These are phyloP conservation scores for Mycena galericulata DNA, from an alignment of 768 basidiomycete genomes.

Conservation along the genomic window DNA sequence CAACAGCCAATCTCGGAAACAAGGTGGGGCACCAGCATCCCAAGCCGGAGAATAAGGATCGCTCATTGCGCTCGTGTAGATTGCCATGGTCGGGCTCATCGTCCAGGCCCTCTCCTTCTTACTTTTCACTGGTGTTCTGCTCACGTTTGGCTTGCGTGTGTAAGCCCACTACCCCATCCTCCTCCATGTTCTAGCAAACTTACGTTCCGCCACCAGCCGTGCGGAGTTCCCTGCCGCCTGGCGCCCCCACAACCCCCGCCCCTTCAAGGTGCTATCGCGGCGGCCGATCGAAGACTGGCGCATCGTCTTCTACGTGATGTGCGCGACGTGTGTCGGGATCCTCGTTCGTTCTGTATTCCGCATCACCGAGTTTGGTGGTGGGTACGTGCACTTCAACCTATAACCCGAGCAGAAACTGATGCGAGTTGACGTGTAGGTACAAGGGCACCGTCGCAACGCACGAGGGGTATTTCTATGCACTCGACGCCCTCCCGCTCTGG, in stretches of 20 bases:
- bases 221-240: conserved; percentile 15
- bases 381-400: conserved; percentile 41
- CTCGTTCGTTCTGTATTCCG: conserved; percentile 66
- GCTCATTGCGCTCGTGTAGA: conserved; percentile 33
- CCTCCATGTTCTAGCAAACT: background rate
- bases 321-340: conserved; percentile 18
- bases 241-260: background rate
- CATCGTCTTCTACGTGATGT: background rate
- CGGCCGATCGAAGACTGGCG: conserved; percentile 32
- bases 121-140: conserved; percentile 49
- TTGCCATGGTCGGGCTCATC: conserved; percentile 56
- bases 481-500: conserved; percentile 66
- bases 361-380: conserved; percentile 59
- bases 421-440: conserved; percentile 16
- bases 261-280: conserved; percentile 10
- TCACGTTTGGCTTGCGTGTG: conserved; percentile 43
- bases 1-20: conserved; percentile 35
- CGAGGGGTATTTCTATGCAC: conserved; percentile 64
- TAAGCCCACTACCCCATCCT: background rate
- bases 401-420: background rate
- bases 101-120: conserved; percentile 56
- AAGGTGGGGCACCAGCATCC: conserved; percentile 34
- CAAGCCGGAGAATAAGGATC: too few relatives aligned
- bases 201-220: background rate
- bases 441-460: conserved; percentile 55